These are phyloP conservation scores for Akanthomyces muscarius DNA, from an alignment of 2,329 filamentous ascomycete species.

Conservation along the genomic window DNA sequence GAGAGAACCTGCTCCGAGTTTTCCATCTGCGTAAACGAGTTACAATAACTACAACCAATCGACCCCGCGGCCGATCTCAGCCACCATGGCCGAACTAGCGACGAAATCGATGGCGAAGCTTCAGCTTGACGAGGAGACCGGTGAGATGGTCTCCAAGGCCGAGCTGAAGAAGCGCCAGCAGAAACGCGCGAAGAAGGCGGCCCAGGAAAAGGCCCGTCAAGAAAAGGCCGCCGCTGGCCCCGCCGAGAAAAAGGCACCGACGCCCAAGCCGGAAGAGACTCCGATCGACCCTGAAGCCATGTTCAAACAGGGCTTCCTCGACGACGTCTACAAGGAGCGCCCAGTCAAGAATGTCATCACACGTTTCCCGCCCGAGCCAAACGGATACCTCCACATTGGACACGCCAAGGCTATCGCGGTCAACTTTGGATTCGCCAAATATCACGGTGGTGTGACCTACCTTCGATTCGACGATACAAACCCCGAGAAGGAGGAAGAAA, in stretches of 20 bases:
- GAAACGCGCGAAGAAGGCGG: slow-evolving; percentile 54
- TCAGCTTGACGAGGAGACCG: slow-evolving; percentile 57
- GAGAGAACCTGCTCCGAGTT: background rate
- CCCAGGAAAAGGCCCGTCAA: slow-evolving; percentile 67
- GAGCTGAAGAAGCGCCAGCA: slow-evolving; percentile 57
- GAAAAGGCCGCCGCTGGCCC: slow-evolving; percentile 70
- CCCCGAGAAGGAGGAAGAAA: slow-evolving; percentile 85
- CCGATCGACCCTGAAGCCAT: slow-evolving; percentile 59
- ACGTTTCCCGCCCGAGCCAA: slow-evolving; percentile 84
- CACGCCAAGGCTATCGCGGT: slow-evolving; percentile 94
- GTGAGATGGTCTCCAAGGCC: slow-evolving; percentile 61
- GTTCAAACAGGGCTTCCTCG: slow-evolving; percentile 76
- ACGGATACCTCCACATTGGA: slow-evolving; percentile 89
- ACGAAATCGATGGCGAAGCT: slow-evolving; percentile 51
- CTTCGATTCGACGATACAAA: slow-evolving; percentile 87
- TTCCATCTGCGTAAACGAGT: background rate
- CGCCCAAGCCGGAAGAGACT: slow-evolving; percentile 44
- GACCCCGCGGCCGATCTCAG: background rate
- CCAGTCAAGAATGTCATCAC: slow-evolving; percentile 62
- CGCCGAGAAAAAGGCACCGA: slow-evolving; percentile 25
- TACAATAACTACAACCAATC: background rate
- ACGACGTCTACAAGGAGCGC: slow-evolving; percentile 65
- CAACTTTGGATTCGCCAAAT: slow-evolving; percentile 90
- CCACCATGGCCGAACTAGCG: slow-evolving; percentile 45
- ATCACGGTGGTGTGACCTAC: slow-evolving; percentile 61